Base-by-base conservation (phyloP, 1,284 basidiomycete genomes). In the Xerocomus minutiporus region DNA sequence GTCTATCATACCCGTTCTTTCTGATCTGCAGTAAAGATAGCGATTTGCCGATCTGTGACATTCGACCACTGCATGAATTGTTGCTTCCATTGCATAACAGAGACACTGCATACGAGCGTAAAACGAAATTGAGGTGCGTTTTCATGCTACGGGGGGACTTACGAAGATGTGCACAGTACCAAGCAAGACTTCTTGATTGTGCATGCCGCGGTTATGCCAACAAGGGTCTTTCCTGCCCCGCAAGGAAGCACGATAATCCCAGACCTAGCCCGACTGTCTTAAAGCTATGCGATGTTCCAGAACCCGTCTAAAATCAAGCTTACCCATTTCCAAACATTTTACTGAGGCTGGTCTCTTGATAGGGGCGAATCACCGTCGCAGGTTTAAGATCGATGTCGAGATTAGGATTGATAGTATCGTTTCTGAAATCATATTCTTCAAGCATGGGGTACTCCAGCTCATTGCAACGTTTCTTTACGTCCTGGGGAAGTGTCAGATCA, bases 281-380 rank as follows among this genome's bases (percentile, higher is more conserved):
- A 26, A 49, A 54, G 55, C 6, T 58, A 53, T 34, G 29, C 20
- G 23, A 45, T 41, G 26, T 49, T 9, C 23, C 4, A 7, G 17
- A 28, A 47, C 34, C 38, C 13, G 15, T 44, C 42, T 29, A 43
- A 50, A 29, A 41, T 35, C 35, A 15, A 12, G 65, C 80, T 52
- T 65, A 91, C 88, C 93, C 95, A 69, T 98, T 97, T 53, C 95
- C 95, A 70, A 97, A 97, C 95, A 98, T 97, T 73, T 98, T 98
- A 59, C 92, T 94, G 46, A 97, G 73, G 67, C 90, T 93, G 44
- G 95, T 97, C 73, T 97, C 95, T 71, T 98, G 95, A 71, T 98
- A 98, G 11, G 95, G 92, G 53, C 95, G 83, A 66, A 98, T 97
- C 59, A 93, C 88, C 0, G 95, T 97, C 47, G 93, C 90, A 3